Percentiles rank a stretch among this genome's conserved stretches.
phyloP scores from a whole-genome alignment of 192 early-diverging fungal genomes.

The Lunasporangiospora selenospora region DNA sequence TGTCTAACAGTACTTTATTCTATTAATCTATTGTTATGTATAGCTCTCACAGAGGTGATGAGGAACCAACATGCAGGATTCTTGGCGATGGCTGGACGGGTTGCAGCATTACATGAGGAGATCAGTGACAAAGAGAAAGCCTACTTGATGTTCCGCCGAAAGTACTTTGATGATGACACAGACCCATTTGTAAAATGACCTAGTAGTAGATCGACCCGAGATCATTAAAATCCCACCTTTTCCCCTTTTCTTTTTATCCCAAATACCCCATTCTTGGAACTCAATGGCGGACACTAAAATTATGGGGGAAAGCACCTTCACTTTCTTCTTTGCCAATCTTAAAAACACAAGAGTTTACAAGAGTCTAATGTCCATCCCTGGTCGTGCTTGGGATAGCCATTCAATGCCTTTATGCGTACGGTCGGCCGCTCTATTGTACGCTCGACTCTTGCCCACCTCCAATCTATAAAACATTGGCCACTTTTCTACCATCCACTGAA shows the following conservation, averaged over 20 bases:
- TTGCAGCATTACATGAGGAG: slow-evolving; percentile 41
- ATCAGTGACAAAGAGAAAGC: slow-evolving; percentile 45
- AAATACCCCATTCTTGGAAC: no score
- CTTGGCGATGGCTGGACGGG: slow-evolving; percentile 32
- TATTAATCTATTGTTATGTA: neutral
- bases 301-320: no score
- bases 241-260: no score
- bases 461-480: slow-evolving; percentile 19
- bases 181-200: no score
- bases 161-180: slow-evolving; percentile 40
- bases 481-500: slow-evolving; percentile 26
- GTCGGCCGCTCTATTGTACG: neutral
- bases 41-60: slow-evolving; percentile 44
- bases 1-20: no score
- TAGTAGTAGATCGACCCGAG: no score
- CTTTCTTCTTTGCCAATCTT: no score
- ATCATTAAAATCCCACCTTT: no score
- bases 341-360: no score
- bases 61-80: slow-evolving; percentile 46
- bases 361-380: slow-evolving; percentile 23
- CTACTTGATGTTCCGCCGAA: slow-evolving; percentile 38
- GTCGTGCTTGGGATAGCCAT: slow-evolving; percentile 25
- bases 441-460: slow-evolving; percentile 7
- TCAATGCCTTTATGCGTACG: slow-evolving; percentile 35
- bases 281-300: no score